Conservation (phyloP, 2,329 filamentous ascomycete genomes). For the Ophiostoma sp. region DNA sequence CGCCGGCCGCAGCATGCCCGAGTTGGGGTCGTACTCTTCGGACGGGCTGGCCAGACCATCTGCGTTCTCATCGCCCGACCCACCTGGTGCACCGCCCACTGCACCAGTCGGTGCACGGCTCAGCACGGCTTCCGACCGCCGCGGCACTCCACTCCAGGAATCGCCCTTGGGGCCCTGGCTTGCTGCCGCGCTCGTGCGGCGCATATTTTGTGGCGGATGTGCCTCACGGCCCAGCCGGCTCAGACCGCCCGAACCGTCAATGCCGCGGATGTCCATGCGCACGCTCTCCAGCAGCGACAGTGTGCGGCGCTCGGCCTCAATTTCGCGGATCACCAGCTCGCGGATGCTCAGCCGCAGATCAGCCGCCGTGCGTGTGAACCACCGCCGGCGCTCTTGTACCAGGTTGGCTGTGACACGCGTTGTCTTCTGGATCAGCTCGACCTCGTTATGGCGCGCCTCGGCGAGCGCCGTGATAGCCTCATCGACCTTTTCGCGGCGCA, state of each 20-base stretch:
- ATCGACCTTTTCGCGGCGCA: conserved; percentile 92
- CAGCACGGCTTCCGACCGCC: conserved; percentile 66
- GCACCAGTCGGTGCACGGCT: conserved; percentile 43
- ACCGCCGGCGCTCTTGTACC: conserved; percentile 78
- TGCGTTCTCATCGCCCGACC: conserved; percentile 21
- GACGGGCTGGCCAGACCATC: conserved; percentile 32
- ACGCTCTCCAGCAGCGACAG: conserved; percentile 91
- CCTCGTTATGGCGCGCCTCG: conserved; percentile 77
- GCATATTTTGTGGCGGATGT: conserved; percentile 65
- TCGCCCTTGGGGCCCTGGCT: conserved; percentile 97
- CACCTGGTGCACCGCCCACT: conserved; percentile 26
- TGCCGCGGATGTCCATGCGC: conserved; percentile 84
- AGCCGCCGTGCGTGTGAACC: conserved; percentile 81
- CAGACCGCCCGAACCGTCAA: conserved; percentile 84
- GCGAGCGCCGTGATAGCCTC: conserved; percentile 90
- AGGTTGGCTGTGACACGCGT: conserved; percentile 85
- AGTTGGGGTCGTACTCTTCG: conserved; percentile 38
- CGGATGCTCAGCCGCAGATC: conserved; percentile 79
- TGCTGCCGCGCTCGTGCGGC: conserved; percentile 71
- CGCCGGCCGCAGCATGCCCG: conserved; percentile 26
- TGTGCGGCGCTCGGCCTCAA: conserved; percentile 88
- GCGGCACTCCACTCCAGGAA: conserved; percentile 90
- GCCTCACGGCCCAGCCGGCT: conserved; percentile 83
- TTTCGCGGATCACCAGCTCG: conserved; percentile 90
- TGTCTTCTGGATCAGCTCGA: conserved; percentile 77